Evolutionary conservation across 768 basidiomycete species (phyloP).

Genomic region (Amanita rimosa): DNA sequence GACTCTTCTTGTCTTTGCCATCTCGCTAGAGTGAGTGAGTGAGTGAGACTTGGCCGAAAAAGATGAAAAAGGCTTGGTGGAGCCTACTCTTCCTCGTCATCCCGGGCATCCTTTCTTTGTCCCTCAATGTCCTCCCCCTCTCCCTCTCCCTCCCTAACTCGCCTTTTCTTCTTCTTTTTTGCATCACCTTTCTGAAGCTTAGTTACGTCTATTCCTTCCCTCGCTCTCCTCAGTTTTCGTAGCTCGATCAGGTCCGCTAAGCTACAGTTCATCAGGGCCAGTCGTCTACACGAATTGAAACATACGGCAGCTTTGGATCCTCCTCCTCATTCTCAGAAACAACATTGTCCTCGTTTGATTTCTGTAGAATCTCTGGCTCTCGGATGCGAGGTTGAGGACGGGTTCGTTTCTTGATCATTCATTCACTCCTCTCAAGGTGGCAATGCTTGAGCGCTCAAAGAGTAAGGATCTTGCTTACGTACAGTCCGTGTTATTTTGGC

Average conservation of each 20-base stretch:
- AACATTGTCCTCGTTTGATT: conserved; percentile 23
- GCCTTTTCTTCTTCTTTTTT: conserved; percentile 52
- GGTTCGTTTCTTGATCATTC: conserved; percentile 65
- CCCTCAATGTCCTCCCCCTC: conserved; percentile 26
- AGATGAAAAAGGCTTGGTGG: neutral
- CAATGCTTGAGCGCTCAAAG: neutral
- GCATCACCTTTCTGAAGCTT: conserved; percentile 80
- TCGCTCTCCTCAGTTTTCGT: conserved; percentile 57
- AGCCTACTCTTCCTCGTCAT: conserved; percentile 56
- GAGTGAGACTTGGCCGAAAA: neutral
- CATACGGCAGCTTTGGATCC: conserved; percentile 40
- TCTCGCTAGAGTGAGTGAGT: conserved; percentile 27
- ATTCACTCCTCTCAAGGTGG: neutral
- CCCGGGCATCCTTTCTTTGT: conserved; percentile 28
- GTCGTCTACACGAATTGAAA: conserved; percentile 5
- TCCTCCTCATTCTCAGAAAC: conserved; percentile 27
- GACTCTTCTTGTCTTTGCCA: conserved; percentile 58
- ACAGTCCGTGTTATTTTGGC: neutral
- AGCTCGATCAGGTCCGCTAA: conserved; percentile 79
- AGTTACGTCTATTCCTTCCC: conserved; percentile 77
- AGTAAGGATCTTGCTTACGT: neutral
- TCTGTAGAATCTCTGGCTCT: conserved; percentile 28
- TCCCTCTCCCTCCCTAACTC: conserved; percentile 36
- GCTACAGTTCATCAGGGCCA: conserved; percentile 21
- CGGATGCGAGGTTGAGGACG: conserved; percentile 53